Evolutionary conservation across 108 stramenopile species (phyloP).

Genomic region (Nitzschia sp.): DNA sequence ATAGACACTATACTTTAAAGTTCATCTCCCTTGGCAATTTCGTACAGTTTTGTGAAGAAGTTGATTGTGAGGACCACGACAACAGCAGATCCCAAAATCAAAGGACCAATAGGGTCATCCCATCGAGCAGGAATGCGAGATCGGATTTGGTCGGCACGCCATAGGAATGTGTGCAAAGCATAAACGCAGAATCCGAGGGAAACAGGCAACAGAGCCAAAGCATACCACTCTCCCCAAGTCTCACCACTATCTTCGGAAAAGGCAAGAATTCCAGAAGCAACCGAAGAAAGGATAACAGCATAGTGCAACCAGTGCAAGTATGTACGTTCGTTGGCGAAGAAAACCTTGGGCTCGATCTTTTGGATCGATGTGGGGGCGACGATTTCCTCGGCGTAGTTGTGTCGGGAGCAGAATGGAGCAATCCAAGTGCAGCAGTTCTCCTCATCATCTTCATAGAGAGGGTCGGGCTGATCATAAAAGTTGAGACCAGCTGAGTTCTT

Average conservation of each 20-base stretch:
- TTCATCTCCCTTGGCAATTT: constrained; percentile 30
- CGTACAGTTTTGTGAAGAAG: constrained; percentile 63
- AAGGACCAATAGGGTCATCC: constrained; percentile 89
- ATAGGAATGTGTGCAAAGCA: constrained; percentile 78
- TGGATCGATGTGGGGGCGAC: constrained; percentile 87
- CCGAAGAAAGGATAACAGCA: constrained; percentile 76
- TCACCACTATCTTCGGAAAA: constrained; percentile 63
- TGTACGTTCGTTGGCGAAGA: constrained; percentile 98
- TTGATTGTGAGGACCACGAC: constrained; percentile 67
- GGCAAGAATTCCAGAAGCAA: constrained; percentile 82
- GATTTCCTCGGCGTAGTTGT: constrained; percentile 45
- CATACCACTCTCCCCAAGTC: constrained; percentile 77
- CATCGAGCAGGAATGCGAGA: constrained; percentile 83
- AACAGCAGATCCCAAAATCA: constrained; percentile 64
- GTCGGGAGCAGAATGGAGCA: constrained; percentile 76
- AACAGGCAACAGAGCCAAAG: constrained; percentile 74
- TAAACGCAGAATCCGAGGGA: constrained; percentile 79
- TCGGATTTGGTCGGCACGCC: constrained; percentile 83
- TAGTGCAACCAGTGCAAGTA: constrained; percentile 93
- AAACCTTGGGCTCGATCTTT: constrained; percentile 96
- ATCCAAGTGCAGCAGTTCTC: constrained; percentile 57
- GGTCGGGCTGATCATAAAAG: constrained; percentile 44
- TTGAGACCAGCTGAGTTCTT: constrained; percentile 34
- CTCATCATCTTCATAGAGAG: constrained; percentile 46
- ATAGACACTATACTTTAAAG: neutral